Conservation (phyloP, 2,329 filamentous ascomycete species). For the Pseudopithomyces maydicus region DNA sequence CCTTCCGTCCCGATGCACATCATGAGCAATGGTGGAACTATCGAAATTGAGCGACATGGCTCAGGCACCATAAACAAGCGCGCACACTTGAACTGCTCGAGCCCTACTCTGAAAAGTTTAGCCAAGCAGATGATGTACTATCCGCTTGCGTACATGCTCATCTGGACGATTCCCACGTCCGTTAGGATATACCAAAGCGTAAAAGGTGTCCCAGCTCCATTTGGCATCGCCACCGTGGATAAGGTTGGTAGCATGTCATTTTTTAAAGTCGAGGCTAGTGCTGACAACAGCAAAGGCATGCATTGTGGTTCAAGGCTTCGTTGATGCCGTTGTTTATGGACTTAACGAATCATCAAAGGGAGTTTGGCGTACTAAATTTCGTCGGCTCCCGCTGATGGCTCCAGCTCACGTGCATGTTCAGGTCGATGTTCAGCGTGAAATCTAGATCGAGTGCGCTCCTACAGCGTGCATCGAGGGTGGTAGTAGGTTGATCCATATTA, state of each 20-base stretch:
- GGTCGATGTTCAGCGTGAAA: constrained; percentile 15
- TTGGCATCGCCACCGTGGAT: constrained; percentile 44
- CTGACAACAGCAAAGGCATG: constrained; percentile 27
- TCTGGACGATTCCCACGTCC: constrained; percentile 50
- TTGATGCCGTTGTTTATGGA: constrained; percentile 51
- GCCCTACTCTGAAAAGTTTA: constrained; percentile 30
- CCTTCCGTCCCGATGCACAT: constrained; percentile 18
- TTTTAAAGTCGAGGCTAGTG: not conserved
- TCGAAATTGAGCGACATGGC: constrained; percentile 8
- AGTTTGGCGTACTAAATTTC: constrained; percentile 23
- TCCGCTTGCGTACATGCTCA: constrained; percentile 48
- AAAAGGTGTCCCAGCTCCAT: constrained; percentile 40
- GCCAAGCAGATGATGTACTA: constrained; percentile 52
- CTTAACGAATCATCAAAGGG: constrained; percentile 21
- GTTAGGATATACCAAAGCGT: constrained; percentile 50
- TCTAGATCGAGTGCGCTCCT: constrained; percentile 9
- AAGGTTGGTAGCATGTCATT: constrained; percentile 27
- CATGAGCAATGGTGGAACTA: constrained; percentile 13
- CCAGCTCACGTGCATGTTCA: not conserved
- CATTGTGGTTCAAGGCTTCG: constrained; percentile 50
- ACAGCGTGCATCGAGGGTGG: not conserved
- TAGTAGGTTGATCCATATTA: not conserved
- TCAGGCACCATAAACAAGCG: constrained; percentile 19
- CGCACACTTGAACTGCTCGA: constrained; percentile 16
- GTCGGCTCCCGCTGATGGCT: constrained; percentile 4